Evolutionary conservation across 805 yeast species (phyloP).

Genomic region (Dipodascus geniculatus): DNA sequence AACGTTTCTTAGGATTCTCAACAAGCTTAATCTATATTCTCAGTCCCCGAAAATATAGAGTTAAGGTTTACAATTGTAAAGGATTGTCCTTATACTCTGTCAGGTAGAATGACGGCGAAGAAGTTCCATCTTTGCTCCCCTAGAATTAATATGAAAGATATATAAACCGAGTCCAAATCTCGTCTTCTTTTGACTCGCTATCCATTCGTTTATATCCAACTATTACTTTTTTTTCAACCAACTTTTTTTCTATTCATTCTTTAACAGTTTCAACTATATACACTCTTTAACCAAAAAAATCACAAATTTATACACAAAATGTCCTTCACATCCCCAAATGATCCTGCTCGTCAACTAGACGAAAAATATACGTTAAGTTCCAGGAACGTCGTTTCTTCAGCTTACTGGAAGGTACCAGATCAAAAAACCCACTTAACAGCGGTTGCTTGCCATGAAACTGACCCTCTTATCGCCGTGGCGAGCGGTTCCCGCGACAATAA

Average conservation of each 20-base stretch:
- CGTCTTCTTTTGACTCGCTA: neutral
- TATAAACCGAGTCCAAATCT: neutral
- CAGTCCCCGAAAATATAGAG: neutral
- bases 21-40: too few relatives aligned
- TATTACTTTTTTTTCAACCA: neutral
- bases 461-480: constrained; percentile 42
- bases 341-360: neutral
- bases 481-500: constrained; percentile 37
- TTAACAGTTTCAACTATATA: neutral
- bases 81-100: too few relatives aligned
- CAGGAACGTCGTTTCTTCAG: neutral
- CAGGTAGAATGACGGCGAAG: neutral
- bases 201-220: neutral
- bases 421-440: constrained; percentile 23
- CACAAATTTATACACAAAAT: neutral
- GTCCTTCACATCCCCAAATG: neutral
- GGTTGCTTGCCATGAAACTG: constrained; percentile 25
- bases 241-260: neutral
- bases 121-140: neutral
- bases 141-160: neutral
- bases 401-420: constrained; percentile 31
- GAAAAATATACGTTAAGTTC: neutral
- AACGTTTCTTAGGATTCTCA: too few relatives aligned
- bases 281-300: neutral
- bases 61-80: neutral